Evolutionary conservation across 2,329 filamentous ascomycete genomes (phyloP).

Genomic region (Alternaria sp.): DNA sequence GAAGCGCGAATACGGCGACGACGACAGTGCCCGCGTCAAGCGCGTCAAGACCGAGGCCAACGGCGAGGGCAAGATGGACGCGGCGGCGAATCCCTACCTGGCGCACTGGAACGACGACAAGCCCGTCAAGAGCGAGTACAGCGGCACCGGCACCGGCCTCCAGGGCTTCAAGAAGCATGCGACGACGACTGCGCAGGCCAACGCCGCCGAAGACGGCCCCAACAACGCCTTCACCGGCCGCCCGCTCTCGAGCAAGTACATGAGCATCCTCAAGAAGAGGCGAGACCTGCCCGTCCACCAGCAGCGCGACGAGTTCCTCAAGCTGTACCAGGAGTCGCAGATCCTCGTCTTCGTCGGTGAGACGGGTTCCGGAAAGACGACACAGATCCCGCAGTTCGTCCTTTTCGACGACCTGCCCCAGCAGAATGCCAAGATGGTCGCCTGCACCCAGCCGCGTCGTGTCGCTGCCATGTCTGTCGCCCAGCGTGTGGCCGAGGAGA

Average conservation of each 20-base stretch:
- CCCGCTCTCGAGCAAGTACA: slow-evolving; percentile 81
- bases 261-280: slow-evolving; percentile 83
- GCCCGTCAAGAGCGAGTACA: slow-evolving; percentile 40
- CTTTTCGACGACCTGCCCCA: slow-evolving; percentile 96
- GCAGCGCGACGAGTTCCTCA: slow-evolving; percentile 91
- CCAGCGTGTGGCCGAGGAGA: slow-evolving; percentile 94
- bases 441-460: slow-evolving; percentile 96
- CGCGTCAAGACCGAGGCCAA: slow-evolving; percentile 52
- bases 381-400: slow-evolving; percentile 98
- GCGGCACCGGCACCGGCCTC: slow-evolving; percentile 53
- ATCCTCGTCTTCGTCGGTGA: slow-evolving; percentile 99
- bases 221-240: slow-evolving; percentile 84
- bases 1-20: slow-evolving; percentile 59
- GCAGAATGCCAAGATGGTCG: slow-evolving; percentile 83
- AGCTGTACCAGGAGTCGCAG: slow-evolving; percentile 90
- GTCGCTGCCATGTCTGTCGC: slow-evolving; percentile 98
- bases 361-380: slow-evolving; percentile 99
- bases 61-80: slow-evolving; percentile 53
- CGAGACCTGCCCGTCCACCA: slow-evolving; percentile 89
- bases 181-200: slow-evolving; percentile 78
- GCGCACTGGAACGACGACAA: slow-evolving; percentile 78
- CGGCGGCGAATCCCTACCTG: slow-evolving; percentile 81
- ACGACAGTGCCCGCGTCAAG: slow-evolving; percentile 59
- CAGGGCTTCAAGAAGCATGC: slow-evolving; percentile 75
- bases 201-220: slow-evolving; percentile 77